phyloP scores from a whole-genome alignment of 345 rosid genomes.

The Ailanthus altissimus region DNA sequence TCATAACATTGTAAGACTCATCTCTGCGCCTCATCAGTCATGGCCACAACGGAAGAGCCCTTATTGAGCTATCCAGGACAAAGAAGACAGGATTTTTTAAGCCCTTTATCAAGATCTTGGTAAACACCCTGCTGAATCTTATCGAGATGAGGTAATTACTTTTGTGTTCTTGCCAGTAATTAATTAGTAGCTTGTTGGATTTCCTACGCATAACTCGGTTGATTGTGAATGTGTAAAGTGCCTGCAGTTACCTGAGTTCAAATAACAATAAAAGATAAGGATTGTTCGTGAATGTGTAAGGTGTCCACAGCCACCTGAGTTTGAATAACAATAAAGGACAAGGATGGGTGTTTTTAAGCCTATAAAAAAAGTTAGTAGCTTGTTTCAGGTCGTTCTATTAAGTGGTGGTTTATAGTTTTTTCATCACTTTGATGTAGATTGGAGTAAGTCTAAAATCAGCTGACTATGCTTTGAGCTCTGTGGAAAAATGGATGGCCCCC shows the following conservation, averaged over 20 bases:
- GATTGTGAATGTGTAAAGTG: too few relatives aligned
- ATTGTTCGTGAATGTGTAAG: too few relatives aligned
- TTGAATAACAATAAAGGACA: too few relatives aligned
- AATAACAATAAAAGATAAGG: too few relatives aligned
- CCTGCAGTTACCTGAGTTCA: too few relatives aligned
- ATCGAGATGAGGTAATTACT: slow-evolving; percentile 61
- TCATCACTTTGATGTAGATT: slow-evolving; percentile 32
- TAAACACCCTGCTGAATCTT: slow-evolving; percentile 74
- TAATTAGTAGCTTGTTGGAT: neutral
- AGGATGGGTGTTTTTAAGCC: too few relatives aligned
- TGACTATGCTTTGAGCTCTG: slow-evolving; percentile 38
- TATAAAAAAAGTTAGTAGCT: too few relatives aligned
- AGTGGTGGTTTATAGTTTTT: neutral
- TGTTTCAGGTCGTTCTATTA: neutral
- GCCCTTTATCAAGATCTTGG: slow-evolving; percentile 79
- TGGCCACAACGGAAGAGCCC: slow-evolving; percentile 26
- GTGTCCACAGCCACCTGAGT: too few relatives aligned
- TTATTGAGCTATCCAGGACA: slow-evolving; percentile 57
- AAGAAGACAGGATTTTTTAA: slow-evolving; percentile 48
- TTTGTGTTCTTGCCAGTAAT: too few relatives aligned
- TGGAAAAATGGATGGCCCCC: slow-evolving; percentile 81
- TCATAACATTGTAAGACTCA: too few relatives aligned
- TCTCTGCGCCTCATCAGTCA: too few relatives aligned
- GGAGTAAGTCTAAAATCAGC: slow-evolving; percentile 73
- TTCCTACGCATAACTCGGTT: too few relatives aligned